A percentile compares a stretch with the other conserved stretches of the same genome.
phyloP scores from a whole-genome alignment of 2,329 filamentous ascomycete genomes.

The Alternaria arborescens region DNA sequence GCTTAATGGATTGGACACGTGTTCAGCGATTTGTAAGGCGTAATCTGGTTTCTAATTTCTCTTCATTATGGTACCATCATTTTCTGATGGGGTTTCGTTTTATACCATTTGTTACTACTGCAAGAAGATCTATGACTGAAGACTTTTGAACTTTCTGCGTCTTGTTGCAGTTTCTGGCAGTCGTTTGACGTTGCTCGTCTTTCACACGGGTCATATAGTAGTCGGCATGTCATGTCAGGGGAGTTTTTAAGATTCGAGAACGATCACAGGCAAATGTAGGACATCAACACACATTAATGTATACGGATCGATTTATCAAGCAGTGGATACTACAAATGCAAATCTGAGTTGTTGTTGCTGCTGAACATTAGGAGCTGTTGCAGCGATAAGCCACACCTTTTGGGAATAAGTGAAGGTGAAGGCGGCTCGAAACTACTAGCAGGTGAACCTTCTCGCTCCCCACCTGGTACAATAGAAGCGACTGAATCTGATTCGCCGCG shows the following conservation, averaged over 20 bases:
- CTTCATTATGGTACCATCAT: constrained; percentile 5
- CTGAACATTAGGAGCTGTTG: background rate
- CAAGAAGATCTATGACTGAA: background rate
- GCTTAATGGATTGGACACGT: constrained; percentile 5
- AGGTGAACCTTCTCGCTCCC: background rate
- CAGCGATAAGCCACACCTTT: background rate
- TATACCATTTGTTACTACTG: constrained; percentile 15
- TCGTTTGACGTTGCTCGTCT: background rate
- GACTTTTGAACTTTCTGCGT: background rate
- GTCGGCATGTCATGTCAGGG: constrained; percentile 1
- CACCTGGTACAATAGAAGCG: constrained; percentile 3
- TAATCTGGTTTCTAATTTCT: constrained; percentile 3
- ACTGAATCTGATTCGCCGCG: background rate
- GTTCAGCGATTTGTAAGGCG: constrained; percentile 2
- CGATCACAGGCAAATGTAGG: background rate
- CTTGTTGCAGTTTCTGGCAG: background rate
- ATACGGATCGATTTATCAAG: background rate
- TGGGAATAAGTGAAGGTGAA: constrained; percentile 3
- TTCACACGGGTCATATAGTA: background rate
- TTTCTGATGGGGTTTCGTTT: constrained; percentile 10
- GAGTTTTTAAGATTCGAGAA: background rate
- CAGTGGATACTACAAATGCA: background rate
- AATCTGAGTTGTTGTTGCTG: background rate
- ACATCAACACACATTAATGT: constrained; percentile 1
- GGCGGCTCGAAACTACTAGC: constrained; percentile 2